Evolutionary conservation across 176 grass and related monocot genomes (phyloP), one percentile per base, ranked within the genome.

Genomic region (Eleusine coracana): DNA sequence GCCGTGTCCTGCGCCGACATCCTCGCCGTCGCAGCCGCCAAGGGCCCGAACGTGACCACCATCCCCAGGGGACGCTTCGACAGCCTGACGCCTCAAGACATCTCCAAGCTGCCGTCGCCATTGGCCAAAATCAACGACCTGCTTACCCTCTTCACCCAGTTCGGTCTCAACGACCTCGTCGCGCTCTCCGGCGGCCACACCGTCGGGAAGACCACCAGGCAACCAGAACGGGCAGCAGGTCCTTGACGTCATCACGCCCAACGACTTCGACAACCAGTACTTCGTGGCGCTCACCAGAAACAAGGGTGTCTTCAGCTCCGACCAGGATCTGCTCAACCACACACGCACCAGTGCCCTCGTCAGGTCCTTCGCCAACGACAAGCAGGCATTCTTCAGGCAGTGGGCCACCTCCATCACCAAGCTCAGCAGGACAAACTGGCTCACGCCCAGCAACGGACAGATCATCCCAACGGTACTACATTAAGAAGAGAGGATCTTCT

Each of bases 1-100:
- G 92, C 88, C 68, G 94, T 94, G 63, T 95, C 93, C 60, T 95
- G 90, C 58, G 93, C 93, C 21, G 93, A 95, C 71, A 95, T 95
- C 65, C 85, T 95, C 29, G 93, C 44, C 44, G 44, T 46, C 44
- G 44, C 11, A 46, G 44, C 44, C 10, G 44, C 44, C 44, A 46
- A 46, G 11, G 44, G 44, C 8, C 44, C 44, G 1, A 10, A 11
- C 11, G 44, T 46, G 44, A 2, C 2, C 9, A 2, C 2, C 9
- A 46, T 46, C 8, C 44, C 44, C 44, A 8, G 44, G 7, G 44
- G 44, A 2, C 44, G 44, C 8, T 46, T 46, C 44, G 44, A 46
- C 44, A 46, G 44, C 44, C 1, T 8, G 41, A 44, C 7, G 41
- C 41, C 41, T 9, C 7, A 1, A 6, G 41, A 44, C 41, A 44